Conservation (phyloP, 2,329 filamentous ascomycete genomes). For the Metarhizium brunneum region DNA sequence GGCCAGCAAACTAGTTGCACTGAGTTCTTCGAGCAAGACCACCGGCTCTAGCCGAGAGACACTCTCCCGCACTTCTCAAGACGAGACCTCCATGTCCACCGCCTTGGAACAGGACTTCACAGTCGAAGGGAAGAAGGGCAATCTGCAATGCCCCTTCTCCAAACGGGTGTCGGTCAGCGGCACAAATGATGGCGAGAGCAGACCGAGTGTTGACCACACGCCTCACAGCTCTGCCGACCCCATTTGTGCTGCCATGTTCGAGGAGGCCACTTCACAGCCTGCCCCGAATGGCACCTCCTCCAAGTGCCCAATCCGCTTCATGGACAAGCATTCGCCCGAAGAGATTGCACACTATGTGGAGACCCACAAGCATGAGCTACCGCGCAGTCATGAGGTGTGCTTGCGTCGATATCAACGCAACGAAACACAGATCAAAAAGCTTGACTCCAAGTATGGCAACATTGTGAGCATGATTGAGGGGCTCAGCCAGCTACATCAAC, state of each 20-base stretch:
- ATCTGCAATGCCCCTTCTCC: constrained; percentile 73
- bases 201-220: constrained; percentile 25
- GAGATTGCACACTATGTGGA: constrained; percentile 92
- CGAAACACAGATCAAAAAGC: constrained; percentile 72
- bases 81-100: constrained; percentile 50
- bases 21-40: constrained; percentile 41
- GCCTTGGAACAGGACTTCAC: constrained; percentile 86
- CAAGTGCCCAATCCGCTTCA: constrained; percentile 85
- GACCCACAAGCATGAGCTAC: constrained; percentile 89
- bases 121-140: constrained; percentile 70
- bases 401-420: constrained; percentile 83
- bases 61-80: constrained; percentile 32
- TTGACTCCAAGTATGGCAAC: constrained; percentile 91
- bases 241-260: constrained; percentile 55
- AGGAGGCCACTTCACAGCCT: constrained; percentile 46
- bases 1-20: constrained; percentile 40
- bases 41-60: constrained; percentile 40
- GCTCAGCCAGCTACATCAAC: constrained; percentile 76
- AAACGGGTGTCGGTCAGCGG: constrained; percentile 28
- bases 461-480: constrained; percentile 92
- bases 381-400: constrained; percentile 87
- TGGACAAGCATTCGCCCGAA: constrained; percentile 87
- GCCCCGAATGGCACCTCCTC: constrained; percentile 39
- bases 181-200: constrained; percentile 12
- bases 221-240: constrained; percentile 46